Evolutionary conservation across 495 filamentous ascomycete species (phyloP), one percentile per base, ranked within the genome.

Genomic region (Xylaria cubensis): DNA sequence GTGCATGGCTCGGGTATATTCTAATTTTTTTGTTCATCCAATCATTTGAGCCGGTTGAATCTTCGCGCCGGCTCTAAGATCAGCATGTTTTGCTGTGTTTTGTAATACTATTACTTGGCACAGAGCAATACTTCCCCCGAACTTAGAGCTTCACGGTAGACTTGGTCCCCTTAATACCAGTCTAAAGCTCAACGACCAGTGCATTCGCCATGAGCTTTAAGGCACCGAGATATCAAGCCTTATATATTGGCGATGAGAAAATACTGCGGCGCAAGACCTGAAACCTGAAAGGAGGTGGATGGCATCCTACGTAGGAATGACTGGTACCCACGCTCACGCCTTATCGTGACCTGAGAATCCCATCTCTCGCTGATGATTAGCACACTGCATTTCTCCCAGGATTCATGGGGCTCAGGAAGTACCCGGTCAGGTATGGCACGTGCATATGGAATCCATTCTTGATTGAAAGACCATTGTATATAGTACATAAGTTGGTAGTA

Each of bases 221-320:
- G 32, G 56, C 36, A 55, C 50, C 58, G 32, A 39, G 58, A 36
- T 12, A 21, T 26, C 26, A n/a, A 21, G 17, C 10, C n/a, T 44
- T 36, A 65, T 65, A 65, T 50, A 19, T 44, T 39, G 48, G 48
- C 13, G n/a, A 46, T 46, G 36, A 48, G 21, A 42, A 50, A 42
- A 7, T 29, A 63, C 26, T 9, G 39, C 55, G 55, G n/a, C 48
- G 21, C 69, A 71, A 5, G 2, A 64, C 59, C 61, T 64, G 69
- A 64, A 71, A 71, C 69, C 34, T 41, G 51, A 21, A 44, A 34
- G 36, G 42, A 59, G 32, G 21, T 2, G 50, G 66, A 69, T 59
- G 66, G 24, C 39, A 61, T 48, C 41, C 67, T 41, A 59, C n/a
- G 10, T 13, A 41, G 61, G 10, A 42, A 46, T 44, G n/a, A 21